phyloP scores from a whole-genome alignment of 176 grass and related monocot species.

The Carex myosuroides region DNA sequence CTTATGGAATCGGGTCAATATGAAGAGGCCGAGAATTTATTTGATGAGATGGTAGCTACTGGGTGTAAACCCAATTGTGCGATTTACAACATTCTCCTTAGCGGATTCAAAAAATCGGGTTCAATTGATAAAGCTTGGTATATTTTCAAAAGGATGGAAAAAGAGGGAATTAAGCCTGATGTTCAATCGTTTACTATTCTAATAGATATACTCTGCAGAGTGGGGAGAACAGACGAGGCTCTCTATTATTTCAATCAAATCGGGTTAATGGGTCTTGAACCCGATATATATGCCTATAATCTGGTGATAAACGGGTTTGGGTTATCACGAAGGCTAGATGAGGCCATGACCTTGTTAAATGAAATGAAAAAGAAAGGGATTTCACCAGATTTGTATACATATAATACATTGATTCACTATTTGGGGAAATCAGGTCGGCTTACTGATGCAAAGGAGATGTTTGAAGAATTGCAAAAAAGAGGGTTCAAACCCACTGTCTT shows the following conservation, averaged over 20 bases:
- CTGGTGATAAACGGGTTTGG: slow-evolving; percentile 78
- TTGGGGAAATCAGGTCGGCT: slow-evolving; percentile 66
- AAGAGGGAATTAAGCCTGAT: slow-evolving; percentile 79
- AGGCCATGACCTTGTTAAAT: slow-evolving; percentile 52
- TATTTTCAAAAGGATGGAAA: slow-evolving; percentile 57
- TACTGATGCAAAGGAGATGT: slow-evolving; percentile 72
- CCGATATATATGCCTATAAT: slow-evolving; percentile 81
- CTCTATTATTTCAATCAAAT: slow-evolving; percentile 65
- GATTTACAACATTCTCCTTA: slow-evolving; percentile 90
- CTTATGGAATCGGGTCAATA: slow-evolving; percentile 63
- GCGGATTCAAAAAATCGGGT: slow-evolving; percentile 63
- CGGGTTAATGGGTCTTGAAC: slow-evolving; percentile 43
- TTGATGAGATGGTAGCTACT: slow-evolving; percentile 65
- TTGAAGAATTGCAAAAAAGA: slow-evolving; percentile 63
- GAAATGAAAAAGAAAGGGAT: slow-evolving; percentile 79
- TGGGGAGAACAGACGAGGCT: slow-evolving; percentile 51
- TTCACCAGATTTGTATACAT: slow-evolving; percentile 70
- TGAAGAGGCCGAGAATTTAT: slow-evolving; percentile 62
- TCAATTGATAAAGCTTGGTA: slow-evolving; percentile 48
- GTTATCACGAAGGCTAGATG: slow-evolving; percentile 55
- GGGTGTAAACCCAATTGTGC: slow-evolving; percentile 71
- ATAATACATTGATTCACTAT: slow-evolving; percentile 84
- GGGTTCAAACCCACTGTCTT: slow-evolving; percentile 80
- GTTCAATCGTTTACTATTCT: slow-evolving; percentile 83
- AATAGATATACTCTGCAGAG: slow-evolving; percentile 49